Evolutionary conservation across 208 protist genomes (phyloP), one percentile per base, ranked within the genome.

Genomic region (Leptomonas seymouri): DNA sequence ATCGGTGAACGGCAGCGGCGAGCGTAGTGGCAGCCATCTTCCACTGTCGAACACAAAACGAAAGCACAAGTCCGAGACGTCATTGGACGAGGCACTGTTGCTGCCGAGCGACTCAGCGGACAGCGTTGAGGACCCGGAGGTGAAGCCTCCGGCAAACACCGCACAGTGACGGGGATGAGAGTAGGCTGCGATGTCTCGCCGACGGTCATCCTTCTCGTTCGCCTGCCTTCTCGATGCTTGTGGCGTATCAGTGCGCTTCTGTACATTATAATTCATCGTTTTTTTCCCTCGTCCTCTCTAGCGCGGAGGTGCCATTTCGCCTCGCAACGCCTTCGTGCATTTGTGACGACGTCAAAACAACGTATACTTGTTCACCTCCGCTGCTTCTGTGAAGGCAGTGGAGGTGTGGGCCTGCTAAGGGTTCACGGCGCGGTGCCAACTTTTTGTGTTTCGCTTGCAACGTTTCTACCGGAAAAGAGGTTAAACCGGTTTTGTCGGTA

Each of bases 221-320:
- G 7, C 9, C 34, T 39, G 34, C 34, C 9, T 39, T 39, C 34
- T 39, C 34, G 34, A 3, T 9, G 7, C 34, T 39, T 39, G 34
- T 3, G 3, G 34, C 7, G 9, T 39, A 9, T 8, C 41, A 14
- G 56, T 30, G 27, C n/a, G 34, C 20, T 39, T 18, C 51, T 69
- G 63, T 61, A 77, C 44, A 54, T 8, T 71, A 49, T 3, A 39
- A 39, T 56, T 60, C 42, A 54, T 66, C 34, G 21, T 67, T 16
- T 63, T 64, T n/a, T 21, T 67, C 44, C 51, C 41, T 70, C 64
- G 27, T 55, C n/a, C 46, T 9, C 9, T 39, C 34, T 39, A 12
- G 34, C 34, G 34, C 34, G 34, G 34, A 12, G 34, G 7, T 9
- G 34, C 9, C 7, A 3, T 39, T 39, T 9, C 9, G 7, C 34